These are phyloP conservation scores for Fragilaria radians DNA, from an alignment of 108 stramenopile species.

Conservation along the genomic window DNA sequence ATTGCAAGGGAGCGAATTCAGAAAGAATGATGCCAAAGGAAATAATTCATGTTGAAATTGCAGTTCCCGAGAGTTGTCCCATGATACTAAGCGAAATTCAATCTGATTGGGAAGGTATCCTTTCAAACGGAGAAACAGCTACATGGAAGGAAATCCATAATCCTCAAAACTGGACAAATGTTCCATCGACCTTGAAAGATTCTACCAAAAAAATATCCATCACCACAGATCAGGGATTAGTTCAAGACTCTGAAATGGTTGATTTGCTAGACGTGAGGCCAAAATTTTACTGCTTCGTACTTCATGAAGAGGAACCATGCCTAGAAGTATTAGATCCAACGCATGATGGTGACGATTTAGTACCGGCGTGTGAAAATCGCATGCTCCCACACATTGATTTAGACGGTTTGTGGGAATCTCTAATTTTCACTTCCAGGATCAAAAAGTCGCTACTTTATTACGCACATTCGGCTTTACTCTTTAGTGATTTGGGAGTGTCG, in stretches of 20 bases:
- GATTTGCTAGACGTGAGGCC: neutral
- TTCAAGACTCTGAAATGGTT: neutral
- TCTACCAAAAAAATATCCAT: neutral
- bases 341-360: conserved; percentile 35
- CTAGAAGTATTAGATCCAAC: conserved; percentile 34
- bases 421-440: conserved; percentile 25
- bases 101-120: neutral
- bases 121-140: neutral
- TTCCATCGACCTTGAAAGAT: neutral
- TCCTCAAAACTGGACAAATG: neutral
- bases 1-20: no score
- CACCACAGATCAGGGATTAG: neutral
- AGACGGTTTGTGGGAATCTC: conserved; percentile 34
- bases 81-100: neutral
- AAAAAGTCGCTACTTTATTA: conserved; percentile 29
- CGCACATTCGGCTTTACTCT: conserved; percentile 35
- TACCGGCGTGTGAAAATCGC: conserved; percentile 38
- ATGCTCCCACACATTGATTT: conserved; percentile 39
- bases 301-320: conserved; percentile 33
- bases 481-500: conserved; percentile 30
- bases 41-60: neutral
- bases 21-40: no score
- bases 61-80: neutral
- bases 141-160: no score
- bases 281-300: conserved; percentile 17